Conservation (phyloP, 306 rosid species). For the Trifolium dubium region DNA sequence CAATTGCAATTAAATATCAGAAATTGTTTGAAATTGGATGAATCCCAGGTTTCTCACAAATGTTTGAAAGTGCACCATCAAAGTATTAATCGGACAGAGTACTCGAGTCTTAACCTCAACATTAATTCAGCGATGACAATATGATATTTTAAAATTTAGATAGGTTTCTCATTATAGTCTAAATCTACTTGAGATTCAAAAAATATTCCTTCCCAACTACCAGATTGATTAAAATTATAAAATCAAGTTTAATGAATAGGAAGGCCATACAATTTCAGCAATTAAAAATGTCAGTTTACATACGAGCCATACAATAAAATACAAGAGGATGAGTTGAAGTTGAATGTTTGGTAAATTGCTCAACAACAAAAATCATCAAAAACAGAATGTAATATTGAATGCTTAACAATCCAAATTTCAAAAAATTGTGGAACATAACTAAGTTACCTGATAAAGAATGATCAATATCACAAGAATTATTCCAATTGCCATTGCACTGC, state of each 20-base stretch:
- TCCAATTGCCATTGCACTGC: constrained; percentile 85
- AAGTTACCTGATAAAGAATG: constrained; percentile 87
- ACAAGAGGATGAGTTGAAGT: constrained; percentile 16
- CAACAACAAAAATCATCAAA: constrained; percentile 18
- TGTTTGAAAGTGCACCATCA: constrained; percentile 11
- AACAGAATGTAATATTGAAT: constrained; percentile 16
- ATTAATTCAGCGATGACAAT: neutral
- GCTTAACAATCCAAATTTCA: neutral
- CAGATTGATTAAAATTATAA: constrained; percentile 14
- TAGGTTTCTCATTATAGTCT: constrained; percentile 1
- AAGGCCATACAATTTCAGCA: constrained; percentile 18
- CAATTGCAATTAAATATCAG: constrained; percentile 18
- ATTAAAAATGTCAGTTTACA: constrained; percentile 14
- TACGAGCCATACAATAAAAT: neutral
- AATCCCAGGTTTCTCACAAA: neutral
- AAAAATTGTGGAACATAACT: constrained; percentile 31
- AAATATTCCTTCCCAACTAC: constrained; percentile 20
- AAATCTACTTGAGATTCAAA: constrained; percentile 22
- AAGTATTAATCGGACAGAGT: constrained; percentile 18
- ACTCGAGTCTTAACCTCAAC: constrained; percentile 10
- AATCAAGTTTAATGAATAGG: constrained; percentile 18
- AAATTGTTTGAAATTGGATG: constrained; percentile 22
- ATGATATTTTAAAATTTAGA: constrained; percentile 22
- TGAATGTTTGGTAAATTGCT: constrained; percentile 8
- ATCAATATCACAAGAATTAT: constrained; percentile 77